Percentiles rank a stretch among this genome's conserved stretches.
These are phyloP conservation scores for Aegilops speltoides DNA, from an alignment of 176 grass and related monocot species.

Conservation along the genomic window DNA sequence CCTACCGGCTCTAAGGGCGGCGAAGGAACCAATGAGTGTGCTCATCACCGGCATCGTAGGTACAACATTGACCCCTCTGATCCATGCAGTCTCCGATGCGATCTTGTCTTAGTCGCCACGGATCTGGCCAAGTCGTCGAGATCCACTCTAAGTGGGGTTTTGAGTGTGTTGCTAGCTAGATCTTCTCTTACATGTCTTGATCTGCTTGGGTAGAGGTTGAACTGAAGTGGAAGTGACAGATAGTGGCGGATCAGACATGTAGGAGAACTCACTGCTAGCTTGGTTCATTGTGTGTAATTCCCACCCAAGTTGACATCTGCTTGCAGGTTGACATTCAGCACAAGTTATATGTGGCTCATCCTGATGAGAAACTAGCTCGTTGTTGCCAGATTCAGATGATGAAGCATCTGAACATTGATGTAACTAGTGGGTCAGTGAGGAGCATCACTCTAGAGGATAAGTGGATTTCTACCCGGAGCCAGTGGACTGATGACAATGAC, in stretches of 20 bases:
- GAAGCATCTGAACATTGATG: too few relatives aligned
- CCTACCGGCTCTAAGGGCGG: constrained; percentile 55
- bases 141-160: not conserved
- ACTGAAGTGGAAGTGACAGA: too few relatives aligned
- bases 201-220: not conserved
- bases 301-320: not conserved
- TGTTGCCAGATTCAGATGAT: too few relatives aligned
- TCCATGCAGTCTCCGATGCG: not conserved
- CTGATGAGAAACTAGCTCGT: too few relatives aligned
- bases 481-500: too few relatives aligned
- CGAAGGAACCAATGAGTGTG: constrained; percentile 87
- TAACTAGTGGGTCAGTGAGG: too few relatives aligned
- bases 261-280: constrained; percentile 24
- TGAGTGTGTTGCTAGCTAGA: not conserved
- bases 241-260: not conserved
- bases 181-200: not conserved
- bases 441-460: too few relatives aligned
- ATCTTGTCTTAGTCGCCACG: not conserved
- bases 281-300: not conserved
- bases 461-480: too few relatives aligned
- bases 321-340: too few relatives aligned
- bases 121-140: constrained; percentile 28
- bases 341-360: too few relatives aligned
- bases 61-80: constrained; percentile 18
- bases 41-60: constrained; percentile 93